These are phyloP conservation scores for Metarhizium rileyi DNA, from an alignment of 2,329 filamentous ascomycete genomes.

Conservation along the genomic window DNA sequence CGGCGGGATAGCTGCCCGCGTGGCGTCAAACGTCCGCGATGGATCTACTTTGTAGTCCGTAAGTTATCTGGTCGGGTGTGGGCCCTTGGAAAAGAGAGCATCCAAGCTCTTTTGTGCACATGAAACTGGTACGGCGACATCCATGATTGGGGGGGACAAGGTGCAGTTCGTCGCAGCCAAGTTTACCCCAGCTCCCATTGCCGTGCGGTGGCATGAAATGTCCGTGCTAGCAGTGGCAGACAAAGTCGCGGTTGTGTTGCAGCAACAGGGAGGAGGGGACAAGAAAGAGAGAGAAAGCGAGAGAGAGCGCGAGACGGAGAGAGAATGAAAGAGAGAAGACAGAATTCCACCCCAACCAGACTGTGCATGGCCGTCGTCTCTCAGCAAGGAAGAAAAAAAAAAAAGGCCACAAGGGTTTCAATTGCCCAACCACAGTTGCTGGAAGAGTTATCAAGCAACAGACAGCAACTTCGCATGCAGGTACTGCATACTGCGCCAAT, in stretches of 20 bases:
- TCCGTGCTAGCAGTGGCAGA: too few relatives aligned
- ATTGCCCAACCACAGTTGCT: slow-evolving; percentile 8
- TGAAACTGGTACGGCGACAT: not conserved
- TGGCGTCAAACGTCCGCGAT: slow-evolving; percentile 3
- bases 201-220: too few relatives aligned
- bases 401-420: slow-evolving; percentile 5
- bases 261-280: not conserved
- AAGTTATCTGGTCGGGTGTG: slow-evolving; percentile 1
- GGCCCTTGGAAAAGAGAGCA: not conserved
- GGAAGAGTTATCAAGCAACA: not conserved
- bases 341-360: too few relatives aligned
- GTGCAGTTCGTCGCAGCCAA: not conserved
- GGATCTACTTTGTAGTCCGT: too few relatives aligned
- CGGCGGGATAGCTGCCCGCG: slow-evolving; percentile 2
- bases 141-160: not conserved
- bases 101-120: too few relatives aligned
- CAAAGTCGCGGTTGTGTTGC: not conserved
- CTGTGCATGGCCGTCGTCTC: not conserved
- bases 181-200: not conserved
- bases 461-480: slow-evolving; percentile 7
- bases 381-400: not conserved
- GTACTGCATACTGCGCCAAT: slow-evolving; percentile 5
- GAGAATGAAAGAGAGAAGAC: too few relatives aligned
- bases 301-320: too few relatives aligned
- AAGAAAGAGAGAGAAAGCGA: too few relatives aligned